Evolutionary conservation across 208 protist genomes (phyloP).

Genomic region (Tritrichomonas foetus): DNA sequence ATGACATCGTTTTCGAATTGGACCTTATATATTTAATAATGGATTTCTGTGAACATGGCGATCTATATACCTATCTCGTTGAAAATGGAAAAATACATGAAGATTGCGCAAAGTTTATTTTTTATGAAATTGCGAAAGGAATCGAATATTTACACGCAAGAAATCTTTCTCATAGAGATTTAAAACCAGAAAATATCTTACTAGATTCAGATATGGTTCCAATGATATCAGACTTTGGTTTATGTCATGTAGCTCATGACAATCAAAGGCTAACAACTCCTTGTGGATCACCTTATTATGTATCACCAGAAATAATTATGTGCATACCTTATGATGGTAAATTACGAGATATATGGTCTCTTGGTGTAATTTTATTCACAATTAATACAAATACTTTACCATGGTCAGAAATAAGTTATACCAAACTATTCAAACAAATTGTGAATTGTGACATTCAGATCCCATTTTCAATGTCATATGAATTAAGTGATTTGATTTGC

Average conservation of each 20-base stretch:
- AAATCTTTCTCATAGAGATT: neutral
- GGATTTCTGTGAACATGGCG: neutral
- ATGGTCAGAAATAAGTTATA: neutral
- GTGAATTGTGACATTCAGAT: neutral
- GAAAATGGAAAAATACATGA: neutral
- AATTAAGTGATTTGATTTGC: neutral
- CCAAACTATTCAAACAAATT: neutral
- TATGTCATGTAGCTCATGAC: neutral
- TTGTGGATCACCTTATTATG: neutral
- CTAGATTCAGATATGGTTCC: neutral
- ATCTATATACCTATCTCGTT: neutral
- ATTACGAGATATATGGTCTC: neutral
- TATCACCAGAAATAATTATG: neutral
- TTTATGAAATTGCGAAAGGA: neutral
- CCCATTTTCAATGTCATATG: neutral
- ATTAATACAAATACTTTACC: neutral
- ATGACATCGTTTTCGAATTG: neutral
- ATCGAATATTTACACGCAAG: neutral
- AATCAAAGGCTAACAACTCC: neutral
- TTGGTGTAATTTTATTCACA: neutral
- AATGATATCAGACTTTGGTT: neutral
- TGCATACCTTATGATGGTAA: neutral
- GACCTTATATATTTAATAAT: neutral
- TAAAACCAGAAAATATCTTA: slow-evolving; percentile 4
- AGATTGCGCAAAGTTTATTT: neutral